These are phyloP conservation scores for Suillus bovinus DNA, from an alignment of 768 basidiomycete species.

Conservation along the genomic window DNA sequence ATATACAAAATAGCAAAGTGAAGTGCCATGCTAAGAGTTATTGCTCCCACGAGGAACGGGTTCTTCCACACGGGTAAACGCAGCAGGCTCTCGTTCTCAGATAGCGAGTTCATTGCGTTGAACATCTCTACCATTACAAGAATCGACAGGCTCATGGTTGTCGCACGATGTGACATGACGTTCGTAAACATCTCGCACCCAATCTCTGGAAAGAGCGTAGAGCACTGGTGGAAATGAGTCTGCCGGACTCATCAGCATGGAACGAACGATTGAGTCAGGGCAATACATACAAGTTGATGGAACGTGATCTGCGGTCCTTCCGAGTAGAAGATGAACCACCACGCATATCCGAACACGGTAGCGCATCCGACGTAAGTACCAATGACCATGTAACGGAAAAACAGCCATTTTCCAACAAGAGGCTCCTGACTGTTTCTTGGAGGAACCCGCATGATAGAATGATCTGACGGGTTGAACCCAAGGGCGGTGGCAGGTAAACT, in stretches of 20 bases:
- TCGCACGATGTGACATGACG: conserved; percentile 80
- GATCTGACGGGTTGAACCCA: conserved; percentile 97
- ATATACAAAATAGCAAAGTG: conserved; percentile 97
- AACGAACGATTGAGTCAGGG: background rate
- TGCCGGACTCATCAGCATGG: conserved; percentile 31
- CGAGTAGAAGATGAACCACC: conserved; percentile 96
- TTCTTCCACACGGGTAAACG: conserved; percentile 93
- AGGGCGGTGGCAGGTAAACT: conserved; percentile 95
- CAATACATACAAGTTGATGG: conserved; percentile 77
- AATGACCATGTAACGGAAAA: conserved; percentile 93
- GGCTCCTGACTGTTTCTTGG: conserved; percentile 91
- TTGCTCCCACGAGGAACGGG: conserved; percentile 86
- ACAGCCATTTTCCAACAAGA: conserved; percentile 89
- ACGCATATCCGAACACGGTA: conserved; percentile 96
- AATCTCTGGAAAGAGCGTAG: conserved; percentile 78
- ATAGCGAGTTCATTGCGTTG: conserved; percentile 97
- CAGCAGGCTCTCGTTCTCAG: conserved; percentile 93
- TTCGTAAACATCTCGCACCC: conserved; percentile 97
- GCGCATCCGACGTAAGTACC: conserved; percentile 93
- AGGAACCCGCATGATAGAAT: conserved; percentile 94
- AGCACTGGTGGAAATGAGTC: conserved; percentile 97
- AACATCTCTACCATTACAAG: conserved; percentile 97
- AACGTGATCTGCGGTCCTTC: conserved; percentile 93
- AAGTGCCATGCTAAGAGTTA: conserved; percentile 87
- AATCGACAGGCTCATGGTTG: conserved; percentile 95